phyloP scores from a whole-genome alignment of 345 rosid genomes.

The Eucalyptus decipiens region DNA sequence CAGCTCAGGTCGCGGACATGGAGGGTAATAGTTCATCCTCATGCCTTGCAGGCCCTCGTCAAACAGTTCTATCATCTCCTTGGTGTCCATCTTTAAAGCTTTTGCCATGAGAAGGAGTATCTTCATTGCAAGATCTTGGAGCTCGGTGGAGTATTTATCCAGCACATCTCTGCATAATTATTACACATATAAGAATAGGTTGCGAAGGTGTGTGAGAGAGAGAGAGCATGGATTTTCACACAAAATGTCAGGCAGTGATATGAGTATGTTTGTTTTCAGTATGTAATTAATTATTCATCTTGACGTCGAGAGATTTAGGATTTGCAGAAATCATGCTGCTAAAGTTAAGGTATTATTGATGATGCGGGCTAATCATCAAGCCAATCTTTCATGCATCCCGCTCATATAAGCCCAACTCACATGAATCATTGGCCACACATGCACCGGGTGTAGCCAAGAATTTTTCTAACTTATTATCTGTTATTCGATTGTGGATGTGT shows the following conservation, averaged over 20 bases:
- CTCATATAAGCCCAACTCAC: neutral
- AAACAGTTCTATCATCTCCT: neutral
- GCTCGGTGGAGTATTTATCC: neutral
- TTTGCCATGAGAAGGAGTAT: neutral
- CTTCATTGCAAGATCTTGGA: neutral
- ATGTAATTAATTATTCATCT: neutral
- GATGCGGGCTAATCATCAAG: too few species aligned
- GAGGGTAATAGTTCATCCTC: neutral
- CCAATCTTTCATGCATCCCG: neutral
- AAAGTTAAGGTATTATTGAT: too few species aligned
- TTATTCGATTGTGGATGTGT: neutral
- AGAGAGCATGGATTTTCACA: neutral
- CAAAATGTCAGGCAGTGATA: neutral
- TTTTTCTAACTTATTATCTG: neutral
- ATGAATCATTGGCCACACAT: neutral
- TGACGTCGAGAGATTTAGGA: neutral
- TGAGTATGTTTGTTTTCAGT: neutral
- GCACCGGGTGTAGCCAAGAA: neutral
- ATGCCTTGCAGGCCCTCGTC: neutral
- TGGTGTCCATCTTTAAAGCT: neutral
- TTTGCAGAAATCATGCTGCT: neutral
- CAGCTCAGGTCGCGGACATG: neutral
- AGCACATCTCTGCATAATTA: neutral
- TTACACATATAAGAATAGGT: neutral
- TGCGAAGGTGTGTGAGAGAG: neutral